Evolutionary conservation across 257 asterid species (phyloP).

Genomic region (Plantago elongata): DNA sequence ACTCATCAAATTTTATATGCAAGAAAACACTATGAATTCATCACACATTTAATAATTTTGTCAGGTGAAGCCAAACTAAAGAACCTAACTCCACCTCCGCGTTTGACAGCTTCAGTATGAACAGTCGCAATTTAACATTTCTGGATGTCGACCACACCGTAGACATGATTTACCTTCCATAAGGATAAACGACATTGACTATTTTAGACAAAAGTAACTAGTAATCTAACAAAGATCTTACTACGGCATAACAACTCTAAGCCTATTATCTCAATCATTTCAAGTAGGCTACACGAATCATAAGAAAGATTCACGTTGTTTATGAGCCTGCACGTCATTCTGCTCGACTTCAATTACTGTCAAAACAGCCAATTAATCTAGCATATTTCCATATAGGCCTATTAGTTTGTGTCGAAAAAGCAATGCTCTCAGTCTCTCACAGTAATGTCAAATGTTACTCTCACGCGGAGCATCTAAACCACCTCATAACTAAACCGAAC

Average conservation of each 20-base stretch:
- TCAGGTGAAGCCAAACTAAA: not conserved
- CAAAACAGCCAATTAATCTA: too few relatives aligned
- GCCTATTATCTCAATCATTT: not conserved
- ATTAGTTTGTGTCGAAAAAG: too few relatives aligned
- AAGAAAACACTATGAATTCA: not conserved
- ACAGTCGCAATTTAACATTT: not conserved
- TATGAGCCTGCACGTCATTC: not conserved
- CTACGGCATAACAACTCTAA: not conserved
- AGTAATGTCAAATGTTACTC: too few relatives aligned
- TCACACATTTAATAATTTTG: not conserved
- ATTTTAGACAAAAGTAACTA: not conserved
- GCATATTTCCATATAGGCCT: too few relatives aligned
- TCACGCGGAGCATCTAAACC: too few relatives aligned
- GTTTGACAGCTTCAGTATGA: constrained; percentile 5
- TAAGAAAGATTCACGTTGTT: not conserved
- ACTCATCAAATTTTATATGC: not conserved
- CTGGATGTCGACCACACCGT: constrained; percentile 1
- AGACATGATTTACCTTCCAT: constrained; percentile 2
- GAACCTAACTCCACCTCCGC: constrained; percentile 13
- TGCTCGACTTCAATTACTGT: not conserved
- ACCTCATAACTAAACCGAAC: too few relatives aligned
- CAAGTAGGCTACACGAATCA: not conserved
- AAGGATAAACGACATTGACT: not conserved
- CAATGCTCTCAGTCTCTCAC: too few relatives aligned
- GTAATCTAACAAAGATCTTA: not conserved